Evolutionary conservation across 208 protist genomes (phyloP).

Genomic region (Trypanosoma avium): DNA sequence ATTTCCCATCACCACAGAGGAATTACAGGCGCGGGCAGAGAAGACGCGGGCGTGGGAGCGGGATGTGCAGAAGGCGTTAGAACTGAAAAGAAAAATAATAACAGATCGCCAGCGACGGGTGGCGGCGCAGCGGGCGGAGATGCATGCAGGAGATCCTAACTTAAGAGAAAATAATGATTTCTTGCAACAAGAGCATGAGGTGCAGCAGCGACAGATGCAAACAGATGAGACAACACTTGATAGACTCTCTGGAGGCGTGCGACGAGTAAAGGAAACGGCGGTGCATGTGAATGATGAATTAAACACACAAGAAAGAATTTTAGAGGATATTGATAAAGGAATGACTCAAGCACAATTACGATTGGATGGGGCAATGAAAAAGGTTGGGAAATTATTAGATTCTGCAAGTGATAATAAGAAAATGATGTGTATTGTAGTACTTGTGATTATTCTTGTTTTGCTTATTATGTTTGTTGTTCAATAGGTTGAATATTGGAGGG

Average conservation of each 20-base stretch:
- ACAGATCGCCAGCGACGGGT: conserved; percentile 39
- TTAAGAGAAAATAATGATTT: conserved; percentile 65
- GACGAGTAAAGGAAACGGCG: conserved; percentile 67
- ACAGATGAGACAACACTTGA: conserved; percentile 73
- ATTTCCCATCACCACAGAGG: conserved; percentile 69
- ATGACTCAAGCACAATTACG: conserved; percentile 74
- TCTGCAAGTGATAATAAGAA: conserved; percentile 77
- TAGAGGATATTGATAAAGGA: conserved; percentile 74
- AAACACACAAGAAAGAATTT: conserved; percentile 75
- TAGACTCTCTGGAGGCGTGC: conserved; percentile 61
- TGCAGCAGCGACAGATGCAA: conserved; percentile 60
- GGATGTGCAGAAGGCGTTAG: conserved; percentile 63
- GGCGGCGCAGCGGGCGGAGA: conserved; percentile 28
- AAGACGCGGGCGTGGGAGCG: conserved; percentile 72
- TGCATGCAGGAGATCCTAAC: conserved; percentile 12
- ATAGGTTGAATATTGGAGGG: too few relatives aligned
- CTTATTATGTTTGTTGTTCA: conserved; percentile 62
- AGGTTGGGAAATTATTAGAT: conserved; percentile 72
- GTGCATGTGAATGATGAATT: conserved; percentile 77
- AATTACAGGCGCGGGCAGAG: conserved; percentile 65
- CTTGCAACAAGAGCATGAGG: conserved; percentile 62
- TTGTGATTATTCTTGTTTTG: conserved; percentile 68
- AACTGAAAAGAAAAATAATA: conserved; percentile 52
- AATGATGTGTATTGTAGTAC: conserved; percentile 74
- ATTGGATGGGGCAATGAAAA: conserved; percentile 69